Evolutionary conservation across 306 rosid species (phyloP).

Genomic region (Inga laurina): DNA sequence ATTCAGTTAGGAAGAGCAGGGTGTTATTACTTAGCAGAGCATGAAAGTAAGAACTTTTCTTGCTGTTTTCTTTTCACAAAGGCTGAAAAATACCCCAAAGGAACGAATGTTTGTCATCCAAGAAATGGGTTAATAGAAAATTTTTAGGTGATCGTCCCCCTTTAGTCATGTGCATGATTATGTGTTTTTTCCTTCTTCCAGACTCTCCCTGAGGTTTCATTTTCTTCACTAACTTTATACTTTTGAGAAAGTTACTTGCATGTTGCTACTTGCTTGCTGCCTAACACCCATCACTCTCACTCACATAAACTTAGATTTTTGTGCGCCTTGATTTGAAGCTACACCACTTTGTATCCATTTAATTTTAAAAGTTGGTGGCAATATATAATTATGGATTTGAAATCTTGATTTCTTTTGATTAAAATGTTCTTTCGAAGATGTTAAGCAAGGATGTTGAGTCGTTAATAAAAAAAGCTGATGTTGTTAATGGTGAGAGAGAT

Average conservation of each 20-base stretch:
- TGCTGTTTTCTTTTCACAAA: constrained; percentile 16
- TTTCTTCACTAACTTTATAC: constrained; percentile 55
- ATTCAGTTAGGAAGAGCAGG: constrained; percentile 41
- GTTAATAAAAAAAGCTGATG: no score
- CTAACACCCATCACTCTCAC: neutral
- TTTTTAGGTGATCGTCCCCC: constrained; percentile 32
- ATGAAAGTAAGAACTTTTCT: constrained; percentile 35
- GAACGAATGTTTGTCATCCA: constrained; percentile 48
- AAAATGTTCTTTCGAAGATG: no score
- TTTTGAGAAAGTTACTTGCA: constrained; percentile 50
- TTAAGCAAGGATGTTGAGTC: no score
- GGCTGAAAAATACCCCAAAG: constrained; percentile 32
- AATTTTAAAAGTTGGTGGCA: no score
- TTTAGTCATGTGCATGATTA: constrained; percentile 56
- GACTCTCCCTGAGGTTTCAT: neutral
- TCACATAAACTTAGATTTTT: neutral
- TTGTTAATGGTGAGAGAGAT: no score
- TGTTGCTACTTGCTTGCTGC: neutral
- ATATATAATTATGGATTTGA: no score
- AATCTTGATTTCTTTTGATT: no score
- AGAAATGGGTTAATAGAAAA: constrained; percentile 34
- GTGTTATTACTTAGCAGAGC: constrained; percentile 37
- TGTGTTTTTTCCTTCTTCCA: constrained; percentile 19
- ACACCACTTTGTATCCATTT: no score
- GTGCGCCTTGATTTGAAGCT: neutral